Percentiles rank a stretch among this genome's conserved stretches.
phyloP scores from a whole-genome alignment of 345 rosid genomes.

The Raphanus sativus region DNA sequence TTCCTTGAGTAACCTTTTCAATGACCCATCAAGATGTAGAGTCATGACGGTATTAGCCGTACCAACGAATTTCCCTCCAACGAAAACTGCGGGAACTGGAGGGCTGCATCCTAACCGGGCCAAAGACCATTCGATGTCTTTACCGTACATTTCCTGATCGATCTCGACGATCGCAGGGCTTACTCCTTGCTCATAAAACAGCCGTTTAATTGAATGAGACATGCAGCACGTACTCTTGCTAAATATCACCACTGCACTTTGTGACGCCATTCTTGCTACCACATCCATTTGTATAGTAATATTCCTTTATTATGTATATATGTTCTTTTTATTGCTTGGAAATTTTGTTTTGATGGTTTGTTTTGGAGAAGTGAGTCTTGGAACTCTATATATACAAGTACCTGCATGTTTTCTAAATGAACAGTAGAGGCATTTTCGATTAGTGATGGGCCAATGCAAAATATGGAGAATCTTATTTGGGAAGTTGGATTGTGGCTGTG shows the following conservation, averaged over 20 bases:
- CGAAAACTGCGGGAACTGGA: slow-evolving; percentile 74
- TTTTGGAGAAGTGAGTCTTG: slow-evolving; percentile 21
- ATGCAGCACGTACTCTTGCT: slow-evolving; percentile 93
- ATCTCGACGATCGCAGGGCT: slow-evolving; percentile 80
- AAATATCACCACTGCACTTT: slow-evolving; percentile 93
- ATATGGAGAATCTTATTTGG: slow-evolving; percentile 22
- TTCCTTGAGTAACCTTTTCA: slow-evolving; percentile 75
- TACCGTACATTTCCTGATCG: slow-evolving; percentile 64
- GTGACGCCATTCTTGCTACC: slow-evolving; percentile 67
- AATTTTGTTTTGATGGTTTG: slow-evolving; percentile 30
- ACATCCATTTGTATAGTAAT: slow-evolving; percentile 60
- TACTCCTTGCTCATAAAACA: slow-evolving; percentile 89
- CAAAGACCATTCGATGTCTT: slow-evolving; percentile 80
- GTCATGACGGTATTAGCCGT: slow-evolving; percentile 82
- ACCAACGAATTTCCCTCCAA: slow-evolving; percentile 85
- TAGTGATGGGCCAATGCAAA: slow-evolving; percentile 13
- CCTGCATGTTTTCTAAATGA: background rate
- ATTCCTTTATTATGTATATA: slow-evolving; percentile 6
- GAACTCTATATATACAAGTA: slow-evolving; percentile 22
- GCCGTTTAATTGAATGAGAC: slow-evolving; percentile 84
- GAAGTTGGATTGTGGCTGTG: slow-evolving; percentile 23
- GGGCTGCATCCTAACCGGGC: slow-evolving; percentile 76
- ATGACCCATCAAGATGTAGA: slow-evolving; percentile 79
- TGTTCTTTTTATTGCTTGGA: background rate
- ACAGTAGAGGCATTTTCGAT: slow-evolving; percentile 7